Conservation (phyloP, 768 basidiomycete genomes). For the Zangia roseola region DNA sequence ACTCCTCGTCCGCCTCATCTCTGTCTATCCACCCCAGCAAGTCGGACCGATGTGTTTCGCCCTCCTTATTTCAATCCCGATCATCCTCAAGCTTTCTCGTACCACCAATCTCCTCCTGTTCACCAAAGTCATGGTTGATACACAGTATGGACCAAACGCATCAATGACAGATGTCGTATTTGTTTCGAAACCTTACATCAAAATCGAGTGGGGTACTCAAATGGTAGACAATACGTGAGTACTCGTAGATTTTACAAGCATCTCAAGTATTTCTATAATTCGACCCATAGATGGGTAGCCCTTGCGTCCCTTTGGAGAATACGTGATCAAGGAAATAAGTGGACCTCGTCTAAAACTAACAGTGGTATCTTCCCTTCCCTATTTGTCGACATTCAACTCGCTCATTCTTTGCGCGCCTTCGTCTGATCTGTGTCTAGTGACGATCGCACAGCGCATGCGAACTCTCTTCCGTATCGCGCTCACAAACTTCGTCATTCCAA, state of each 20-base stretch:
- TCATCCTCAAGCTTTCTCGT: conserved; percentile 20
- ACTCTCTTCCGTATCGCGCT: conserved; percentile 25
- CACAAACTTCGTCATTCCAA: conserved; percentile 29
- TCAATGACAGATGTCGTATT: conserved; percentile 4
- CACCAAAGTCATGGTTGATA: conserved; percentile 12
- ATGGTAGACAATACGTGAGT: conserved; percentile 27
- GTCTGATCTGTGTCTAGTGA: neutral
- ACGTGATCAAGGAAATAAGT: neutral
- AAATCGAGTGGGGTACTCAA: conserved; percentile 31
- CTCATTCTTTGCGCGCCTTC: neutral
- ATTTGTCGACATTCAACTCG: neutral
- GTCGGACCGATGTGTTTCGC: conserved; percentile 13
- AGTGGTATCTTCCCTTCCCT: neutral
- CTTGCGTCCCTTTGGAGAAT: conserved; percentile 23
- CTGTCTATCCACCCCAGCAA: conserved; percentile 16
- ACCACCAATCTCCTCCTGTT: conserved; percentile 20
- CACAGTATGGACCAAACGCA: conserved; percentile 3
- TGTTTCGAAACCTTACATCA: conserved; percentile 24
- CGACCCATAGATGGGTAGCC: conserved; percentile 20
- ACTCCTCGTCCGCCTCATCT: conserved; percentile 22
- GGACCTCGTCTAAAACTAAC: neutral
- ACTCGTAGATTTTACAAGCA: neutral
- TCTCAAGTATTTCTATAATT: neutral
- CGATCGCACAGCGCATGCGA: conserved; percentile 6
- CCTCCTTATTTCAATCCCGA: conserved; percentile 14